A percentile compares a stretch with the other conserved stretches of the same genome.
Conservation (phyloP, 768 basidiomycete genomes). For the Serendipita indica region DNA sequence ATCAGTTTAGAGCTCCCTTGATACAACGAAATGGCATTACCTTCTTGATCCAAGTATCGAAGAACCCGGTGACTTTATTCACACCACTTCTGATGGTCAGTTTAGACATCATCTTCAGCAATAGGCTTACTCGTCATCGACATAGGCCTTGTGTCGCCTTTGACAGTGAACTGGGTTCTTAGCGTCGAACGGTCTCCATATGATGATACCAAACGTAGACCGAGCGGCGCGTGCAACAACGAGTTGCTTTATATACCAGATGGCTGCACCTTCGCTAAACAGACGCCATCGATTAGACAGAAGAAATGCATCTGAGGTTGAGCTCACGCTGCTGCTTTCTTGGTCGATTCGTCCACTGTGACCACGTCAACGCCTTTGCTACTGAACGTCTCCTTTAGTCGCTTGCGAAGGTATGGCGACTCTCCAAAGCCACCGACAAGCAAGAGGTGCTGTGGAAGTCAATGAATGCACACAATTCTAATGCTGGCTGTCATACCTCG, state of each 20-base stretch:
- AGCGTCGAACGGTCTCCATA: not conserved
- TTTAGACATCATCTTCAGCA: not conserved
- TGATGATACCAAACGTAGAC: slow-evolving; percentile 7
- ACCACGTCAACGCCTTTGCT: not conserved
- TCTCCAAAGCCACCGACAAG: slow-evolving; percentile 11
- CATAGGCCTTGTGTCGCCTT: not conserved
- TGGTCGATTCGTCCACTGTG: slow-evolving; percentile 7
- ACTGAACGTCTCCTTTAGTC: not conserved
- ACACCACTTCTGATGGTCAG: not conserved
- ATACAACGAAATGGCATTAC: not conserved
- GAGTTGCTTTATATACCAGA: slow-evolving; percentile 9
- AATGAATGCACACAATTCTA: not conserved
- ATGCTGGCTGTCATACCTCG: not conserved
- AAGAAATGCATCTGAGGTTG: not conserved
- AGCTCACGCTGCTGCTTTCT: not conserved
- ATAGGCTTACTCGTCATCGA: slow-evolving; percentile 5
- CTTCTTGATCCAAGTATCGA: slow-evolving; percentile 8
- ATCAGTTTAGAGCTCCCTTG: not conserved
- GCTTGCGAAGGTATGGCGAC: slow-evolving; percentile 2
- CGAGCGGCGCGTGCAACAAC: slow-evolving; percentile 8
- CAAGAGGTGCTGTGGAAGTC: not conserved
- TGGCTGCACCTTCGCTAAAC: slow-evolving; percentile 6
- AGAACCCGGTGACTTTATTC: slow-evolving; percentile 9
- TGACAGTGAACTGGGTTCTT: not conserved
- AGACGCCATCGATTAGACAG: not conserved